These are phyloP conservation scores for Canavalia gladiata DNA, from an alignment of 306 rosid species.

Conservation along the genomic window DNA sequence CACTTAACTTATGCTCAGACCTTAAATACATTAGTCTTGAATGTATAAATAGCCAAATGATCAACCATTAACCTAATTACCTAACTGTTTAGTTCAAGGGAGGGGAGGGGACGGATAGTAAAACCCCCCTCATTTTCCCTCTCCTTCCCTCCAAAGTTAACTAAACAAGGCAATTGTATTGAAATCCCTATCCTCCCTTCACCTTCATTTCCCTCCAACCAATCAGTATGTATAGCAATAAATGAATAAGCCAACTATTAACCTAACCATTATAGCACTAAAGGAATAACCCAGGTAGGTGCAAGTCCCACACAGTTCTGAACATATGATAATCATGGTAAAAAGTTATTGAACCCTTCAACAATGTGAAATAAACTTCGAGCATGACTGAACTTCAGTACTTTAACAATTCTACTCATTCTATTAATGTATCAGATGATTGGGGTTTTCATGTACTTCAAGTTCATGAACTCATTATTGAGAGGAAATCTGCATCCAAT, in stretches of 20 bases:
- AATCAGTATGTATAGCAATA: background rate
- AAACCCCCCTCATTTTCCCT: no score
- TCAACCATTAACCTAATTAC: slow-evolving; percentile 1
- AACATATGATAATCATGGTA: slow-evolving; percentile 25
- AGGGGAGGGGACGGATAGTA: no score
- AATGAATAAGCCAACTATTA: slow-evolving; percentile 8
- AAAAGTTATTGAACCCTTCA: slow-evolving; percentile 19
- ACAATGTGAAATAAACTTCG: background rate
- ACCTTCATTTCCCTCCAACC: no score
- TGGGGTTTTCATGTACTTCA: slow-evolving; percentile 4
- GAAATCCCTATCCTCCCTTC: no score
- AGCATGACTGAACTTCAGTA: slow-evolving; percentile 4
- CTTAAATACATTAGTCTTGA: slow-evolving; percentile 5
- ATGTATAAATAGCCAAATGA: slow-evolving; percentile 23
- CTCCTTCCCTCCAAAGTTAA: no score
- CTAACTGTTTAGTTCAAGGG: no score
- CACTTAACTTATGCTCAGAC: background rate
- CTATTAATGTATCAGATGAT: background rate
- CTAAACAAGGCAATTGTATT: no score
- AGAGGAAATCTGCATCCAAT: slow-evolving; percentile 35
- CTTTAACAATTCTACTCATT: slow-evolving; percentile 26
- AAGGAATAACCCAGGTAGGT: background rate
- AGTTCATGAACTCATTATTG: slow-evolving; percentile 18
- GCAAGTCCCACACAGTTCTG: slow-evolving; percentile 5
- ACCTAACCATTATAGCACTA: background rate